Percentiles rank a stretch among this genome's conserved stretches.
Conservation (phyloP, 768 basidiomycete species). For the Porpolomopsis calyptriformis region DNA sequence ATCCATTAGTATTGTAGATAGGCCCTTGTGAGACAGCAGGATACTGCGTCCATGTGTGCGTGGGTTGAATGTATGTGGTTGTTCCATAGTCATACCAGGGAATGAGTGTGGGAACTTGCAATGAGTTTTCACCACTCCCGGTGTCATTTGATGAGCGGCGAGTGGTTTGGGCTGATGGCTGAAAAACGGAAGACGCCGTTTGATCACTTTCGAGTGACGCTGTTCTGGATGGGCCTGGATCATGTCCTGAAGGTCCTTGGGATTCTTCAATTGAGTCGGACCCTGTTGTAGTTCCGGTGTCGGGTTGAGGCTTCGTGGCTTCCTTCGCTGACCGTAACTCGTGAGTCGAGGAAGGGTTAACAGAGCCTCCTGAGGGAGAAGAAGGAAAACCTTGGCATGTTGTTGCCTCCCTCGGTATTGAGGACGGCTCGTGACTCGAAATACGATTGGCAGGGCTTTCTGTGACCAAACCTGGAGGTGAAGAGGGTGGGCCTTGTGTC, state of each 20-base stretch:
- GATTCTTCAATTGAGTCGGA: conserved; percentile 1
- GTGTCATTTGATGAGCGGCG: neutral
- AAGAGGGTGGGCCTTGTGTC: neutral
- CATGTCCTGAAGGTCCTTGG: neutral
- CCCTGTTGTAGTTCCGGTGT: neutral
- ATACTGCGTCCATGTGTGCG: neutral
- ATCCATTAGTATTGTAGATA: neutral
- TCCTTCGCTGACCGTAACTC: too few species aligned
- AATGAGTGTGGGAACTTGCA: conserved; percentile 21
- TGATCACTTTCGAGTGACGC: neutral
- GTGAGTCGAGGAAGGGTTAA: too few species aligned
- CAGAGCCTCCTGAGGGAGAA: too few species aligned
- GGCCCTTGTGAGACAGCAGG: neutral
- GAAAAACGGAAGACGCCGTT: neutral
- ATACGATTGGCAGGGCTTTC: too few species aligned
- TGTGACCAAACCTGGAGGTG: neutral
- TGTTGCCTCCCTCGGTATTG: too few species aligned
- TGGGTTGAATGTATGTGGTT: neutral
- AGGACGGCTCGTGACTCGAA: too few species aligned
- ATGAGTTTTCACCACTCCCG: neutral
- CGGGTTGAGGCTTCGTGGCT: neutral
- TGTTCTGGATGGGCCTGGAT: neutral
- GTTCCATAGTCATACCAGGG: conserved; percentile 21
- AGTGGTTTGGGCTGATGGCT: neutral
- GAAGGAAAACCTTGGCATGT: too few species aligned